Base-by-base conservation (phyloP, 208 protist genomes). In the Crithidia mellificae region DNA sequence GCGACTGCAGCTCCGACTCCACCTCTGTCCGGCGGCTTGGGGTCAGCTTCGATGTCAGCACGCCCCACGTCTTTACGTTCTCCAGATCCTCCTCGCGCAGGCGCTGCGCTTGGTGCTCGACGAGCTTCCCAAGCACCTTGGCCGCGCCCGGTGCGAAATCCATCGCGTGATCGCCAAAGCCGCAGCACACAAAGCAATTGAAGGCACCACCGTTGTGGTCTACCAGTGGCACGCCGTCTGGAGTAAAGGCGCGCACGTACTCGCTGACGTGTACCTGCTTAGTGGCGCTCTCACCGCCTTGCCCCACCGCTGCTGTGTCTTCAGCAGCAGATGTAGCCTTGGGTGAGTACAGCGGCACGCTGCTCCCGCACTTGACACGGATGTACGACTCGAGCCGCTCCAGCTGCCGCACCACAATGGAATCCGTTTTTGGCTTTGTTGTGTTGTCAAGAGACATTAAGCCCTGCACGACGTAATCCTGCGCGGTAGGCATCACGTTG, bases 121-220 rank as follows among this genome's bases (percentile, higher is more conserved):
- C 78, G 14, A 96, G 72, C 72, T 90, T 85, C n/a, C 77, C 72
- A 3, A 96, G 59, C 38, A 94, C 80, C 41, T 84, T 84, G 4
- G 88, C 87, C 14, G 91, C 76, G 25, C 84, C 91, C 0, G 88
- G 88, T 0, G 86, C 91, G 36, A 93, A 87, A 67, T 94, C 88
- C 43, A 80, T 58, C 9, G 80, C 84, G 65, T 93, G 86, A 72
- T 96, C 88, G 25, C 91, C 91, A 66, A 96, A 94, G 29, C 86
- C 91, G 54, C 81, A 65, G 72, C 91, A 96, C 14, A 94, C 86
- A 66, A 93, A 96, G 27, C 72, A 82, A 72, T 96, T 96, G 75
- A 89, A 92, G 36, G 84, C 52, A 4, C 80, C 81, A 7, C 91
- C 91, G 52, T 76, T 84, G 70, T 86, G 77, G 43, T 88, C 68